phyloP scores from a whole-genome alignment of 305 asterid genomes.

The Withania somnifera region DNA sequence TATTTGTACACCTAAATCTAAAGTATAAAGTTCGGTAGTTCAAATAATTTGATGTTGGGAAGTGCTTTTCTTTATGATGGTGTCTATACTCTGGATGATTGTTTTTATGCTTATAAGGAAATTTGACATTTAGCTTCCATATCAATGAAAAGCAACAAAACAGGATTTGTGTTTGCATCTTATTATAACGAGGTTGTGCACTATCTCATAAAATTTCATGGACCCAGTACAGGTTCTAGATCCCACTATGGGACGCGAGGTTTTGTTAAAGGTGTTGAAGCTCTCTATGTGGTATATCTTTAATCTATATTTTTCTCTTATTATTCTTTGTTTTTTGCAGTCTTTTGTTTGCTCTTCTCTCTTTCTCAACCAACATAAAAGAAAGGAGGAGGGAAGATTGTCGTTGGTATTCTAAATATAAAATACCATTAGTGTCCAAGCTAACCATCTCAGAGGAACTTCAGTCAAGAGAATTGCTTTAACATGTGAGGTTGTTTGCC shows the following conservation, averaged over 20 bases:
- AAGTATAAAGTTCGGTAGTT: neutral
- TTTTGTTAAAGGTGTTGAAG: slow-evolving; percentile 72
- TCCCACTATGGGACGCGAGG: slow-evolving; percentile 93
- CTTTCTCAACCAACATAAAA: neutral
- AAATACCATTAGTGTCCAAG: neutral
- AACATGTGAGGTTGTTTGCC: neutral
- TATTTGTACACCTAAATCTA: neutral
- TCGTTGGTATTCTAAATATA: neutral
- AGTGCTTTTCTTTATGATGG: neutral
- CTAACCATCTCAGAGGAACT: neutral
- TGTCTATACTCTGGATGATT: neutral
- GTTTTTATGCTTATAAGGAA: neutral
- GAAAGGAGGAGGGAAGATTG: neutral
- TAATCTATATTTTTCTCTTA: slow-evolving; percentile 3
- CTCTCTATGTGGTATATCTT: slow-evolving; percentile 86
- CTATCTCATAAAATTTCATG: slow-evolving; percentile 1
- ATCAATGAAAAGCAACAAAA: neutral
- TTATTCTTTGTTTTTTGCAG: neutral
- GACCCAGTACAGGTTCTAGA: slow-evolving; percentile 60
- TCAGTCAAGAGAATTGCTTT: neutral
- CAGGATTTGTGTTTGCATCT: neutral
- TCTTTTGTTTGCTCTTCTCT: slow-evolving; percentile 8
- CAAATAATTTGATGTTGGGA: neutral
- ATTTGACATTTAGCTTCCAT: neutral
- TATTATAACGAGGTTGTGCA: neutral